Evolutionary conservation across 129 eudicot genomes (phyloP).

Genomic region (Lactuca saligna): DNA sequence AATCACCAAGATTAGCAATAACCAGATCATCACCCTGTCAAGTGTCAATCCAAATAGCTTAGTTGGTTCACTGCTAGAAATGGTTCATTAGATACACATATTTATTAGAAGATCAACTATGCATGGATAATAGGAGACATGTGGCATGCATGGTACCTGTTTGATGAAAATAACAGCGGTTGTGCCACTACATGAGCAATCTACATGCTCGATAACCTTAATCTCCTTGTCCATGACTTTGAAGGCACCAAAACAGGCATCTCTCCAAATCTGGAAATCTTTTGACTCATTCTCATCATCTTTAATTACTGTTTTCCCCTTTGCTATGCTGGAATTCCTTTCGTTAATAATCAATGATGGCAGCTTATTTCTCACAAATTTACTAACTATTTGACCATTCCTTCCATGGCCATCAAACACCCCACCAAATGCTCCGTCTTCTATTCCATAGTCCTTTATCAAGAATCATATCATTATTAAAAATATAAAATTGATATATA

Average conservation of each 20-base stretch:
- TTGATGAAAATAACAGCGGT: conserved; percentile 73
- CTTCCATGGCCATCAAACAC: conserved; percentile 93
- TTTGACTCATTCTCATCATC: conserved; percentile 33
- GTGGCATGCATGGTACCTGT: conserved; percentile 48
- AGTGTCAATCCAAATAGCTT: conserved; percentile 4
- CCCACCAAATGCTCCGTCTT: conserved; percentile 63
- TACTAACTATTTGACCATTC: conserved; percentile 74
- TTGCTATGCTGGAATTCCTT: conserved; percentile 42
- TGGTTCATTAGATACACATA: neutral
- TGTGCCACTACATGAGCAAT: conserved; percentile 76
- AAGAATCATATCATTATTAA: neutral
- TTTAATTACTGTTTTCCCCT: conserved; percentile 32
- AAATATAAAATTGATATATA: neutral
- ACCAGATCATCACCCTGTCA: conserved; percentile 36
- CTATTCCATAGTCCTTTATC: conserved; percentile 79
- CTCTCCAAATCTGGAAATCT: conserved; percentile 58
- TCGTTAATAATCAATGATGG: conserved; percentile 69
- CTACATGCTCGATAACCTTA: conserved; percentile 56
- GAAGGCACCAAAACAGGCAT: conserved; percentile 59
- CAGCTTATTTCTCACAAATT: conserved; percentile 58
- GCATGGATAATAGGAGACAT: neutral
- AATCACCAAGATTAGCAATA: conserved; percentile 89
- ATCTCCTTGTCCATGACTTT: conserved; percentile 79
- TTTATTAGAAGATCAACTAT: neutral
- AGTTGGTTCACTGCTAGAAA: neutral